Percentiles rank a stretch among this genome's conserved stretches.
phyloP scores from a whole-genome alignment of 2,329 filamentous ascomycete species.

The Clathrospora elynae region DNA sequence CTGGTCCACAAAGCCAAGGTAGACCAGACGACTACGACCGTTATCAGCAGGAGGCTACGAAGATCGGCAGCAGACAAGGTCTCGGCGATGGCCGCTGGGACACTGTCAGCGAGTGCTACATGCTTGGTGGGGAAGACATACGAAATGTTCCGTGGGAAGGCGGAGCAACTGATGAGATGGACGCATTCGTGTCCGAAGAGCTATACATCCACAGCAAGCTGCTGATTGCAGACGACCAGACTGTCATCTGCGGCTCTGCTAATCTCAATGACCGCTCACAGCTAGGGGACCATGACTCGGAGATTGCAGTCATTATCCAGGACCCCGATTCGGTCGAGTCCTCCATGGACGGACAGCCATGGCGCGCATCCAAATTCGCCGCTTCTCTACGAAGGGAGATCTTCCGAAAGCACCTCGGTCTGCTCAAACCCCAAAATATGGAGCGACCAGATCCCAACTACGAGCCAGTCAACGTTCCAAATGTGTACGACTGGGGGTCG shows the following conservation, averaged over 20 bases:
- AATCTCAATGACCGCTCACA: conserved; percentile 76
- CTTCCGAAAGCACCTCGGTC: conserved; percentile 88
- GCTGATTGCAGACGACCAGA: conserved; percentile 79
- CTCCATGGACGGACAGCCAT: conserved; percentile 74
- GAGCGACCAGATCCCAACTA: conserved; percentile 64
- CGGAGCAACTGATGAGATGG: conserved; percentile 60
- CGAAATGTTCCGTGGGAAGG: conserved; percentile 65
- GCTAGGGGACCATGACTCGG: conserved; percentile 81
- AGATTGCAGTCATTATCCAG: conserved; percentile 88
- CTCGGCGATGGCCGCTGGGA: conserved; percentile 67
- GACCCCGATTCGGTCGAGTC: conserved; percentile 73
- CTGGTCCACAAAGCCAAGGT: conserved; percentile 29
- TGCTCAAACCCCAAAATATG: conserved; percentile 74
- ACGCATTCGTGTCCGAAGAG: conserved; percentile 67
- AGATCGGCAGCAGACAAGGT: conserved; percentile 55
- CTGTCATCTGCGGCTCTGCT: conserved; percentile 79
- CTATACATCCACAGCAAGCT: conserved; percentile 71
- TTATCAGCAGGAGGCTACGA: conserved; percentile 72
- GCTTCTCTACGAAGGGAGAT: conserved; percentile 81
- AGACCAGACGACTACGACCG: conserved; percentile 60
- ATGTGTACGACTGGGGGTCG: conserved; percentile 57
- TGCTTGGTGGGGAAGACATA: conserved; percentile 76
- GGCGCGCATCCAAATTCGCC: conserved; percentile 75
- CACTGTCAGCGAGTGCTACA: conserved; percentile 79
- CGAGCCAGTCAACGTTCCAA: conserved; percentile 62